phyloP scores from a whole-genome alignment of 345 rosid genomes.

The Citrus maxima region DNA sequence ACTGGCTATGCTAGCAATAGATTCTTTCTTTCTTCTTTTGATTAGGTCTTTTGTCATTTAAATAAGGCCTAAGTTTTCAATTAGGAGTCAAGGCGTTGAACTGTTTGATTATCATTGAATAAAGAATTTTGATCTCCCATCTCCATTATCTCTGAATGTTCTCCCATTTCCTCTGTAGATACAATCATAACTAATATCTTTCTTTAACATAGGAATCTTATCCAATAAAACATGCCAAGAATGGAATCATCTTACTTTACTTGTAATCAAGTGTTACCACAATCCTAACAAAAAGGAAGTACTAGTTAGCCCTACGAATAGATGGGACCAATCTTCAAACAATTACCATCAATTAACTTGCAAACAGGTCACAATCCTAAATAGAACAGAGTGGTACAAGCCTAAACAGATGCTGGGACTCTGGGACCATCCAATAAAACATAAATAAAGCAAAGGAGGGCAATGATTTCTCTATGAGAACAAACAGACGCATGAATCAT shows the following conservation, averaged over 20 bases:
- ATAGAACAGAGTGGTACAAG: not conserved
- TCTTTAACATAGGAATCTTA: not conserved
- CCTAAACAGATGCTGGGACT: not conserved
- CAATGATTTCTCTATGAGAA: conserved; percentile 10
- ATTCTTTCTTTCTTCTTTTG: not conserved
- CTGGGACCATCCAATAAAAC: conserved; percentile 22
- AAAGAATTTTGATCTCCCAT: too few species aligned
- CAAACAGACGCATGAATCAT: conserved; percentile 20
- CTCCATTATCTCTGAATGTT: not conserved
- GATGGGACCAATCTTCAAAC: not conserved
- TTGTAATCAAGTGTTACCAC: not conserved
- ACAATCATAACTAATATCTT: not conserved
- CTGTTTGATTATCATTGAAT: not conserved
- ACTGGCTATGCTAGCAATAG: not conserved
- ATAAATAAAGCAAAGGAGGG: not conserved
- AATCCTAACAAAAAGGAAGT: not conserved
- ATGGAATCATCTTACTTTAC: not conserved
- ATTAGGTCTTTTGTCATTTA: too few species aligned
- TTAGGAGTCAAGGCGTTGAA: not conserved
- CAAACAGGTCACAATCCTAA: not conserved
- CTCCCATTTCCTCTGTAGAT: not conserved
- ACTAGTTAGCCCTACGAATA: not conserved
- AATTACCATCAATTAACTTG: not conserved
- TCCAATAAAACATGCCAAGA: not conserved
- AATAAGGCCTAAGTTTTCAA: not conserved